Evolutionary conservation across 1,284 basidiomycete species (phyloP).

Genomic region (Baeospora myosura): DNA sequence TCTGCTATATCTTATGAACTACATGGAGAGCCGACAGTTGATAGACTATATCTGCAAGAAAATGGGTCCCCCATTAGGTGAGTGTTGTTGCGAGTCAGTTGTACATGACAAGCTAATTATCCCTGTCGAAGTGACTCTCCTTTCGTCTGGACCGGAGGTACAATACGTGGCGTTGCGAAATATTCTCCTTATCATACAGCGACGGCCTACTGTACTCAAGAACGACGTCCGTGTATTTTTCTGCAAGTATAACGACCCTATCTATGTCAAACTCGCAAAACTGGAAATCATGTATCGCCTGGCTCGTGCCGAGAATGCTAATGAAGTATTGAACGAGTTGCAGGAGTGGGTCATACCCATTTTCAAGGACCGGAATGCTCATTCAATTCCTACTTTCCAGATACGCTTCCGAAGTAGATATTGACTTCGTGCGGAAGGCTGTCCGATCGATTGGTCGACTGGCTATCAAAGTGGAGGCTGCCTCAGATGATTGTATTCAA

Average conservation of each 20-base stretch:
- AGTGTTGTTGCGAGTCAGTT: conserved; percentile 15
- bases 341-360: conserved; percentile 64
- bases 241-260: conserved; percentile 99
- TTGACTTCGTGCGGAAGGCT: conserved; percentile 97
- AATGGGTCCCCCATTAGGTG: conserved; percentile 93
- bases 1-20: conserved; percentile 96
- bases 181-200: conserved; percentile 94
- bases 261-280: conserved; percentile 98
- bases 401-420: conserved; percentile 96
- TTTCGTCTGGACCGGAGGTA: conserved; percentile 95
- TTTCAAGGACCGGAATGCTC: conserved; percentile 1
- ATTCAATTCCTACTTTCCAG: conserved; percentile 31
- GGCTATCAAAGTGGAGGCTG: conserved; percentile 92
- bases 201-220: conserved; percentile 85
- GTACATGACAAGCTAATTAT: conserved; percentile 11
- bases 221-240: conserved; percentile 99
- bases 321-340: conserved; percentile 88
- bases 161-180: conserved; percentile 98
- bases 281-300: conserved; percentile 98
- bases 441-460: conserved; percentile 94
- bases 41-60: conserved; percentile 92
- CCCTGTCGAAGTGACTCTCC: conserved; percentile 65
- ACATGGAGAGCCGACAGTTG: conserved; percentile 85
- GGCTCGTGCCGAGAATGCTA: conserved; percentile 84
- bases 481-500: conserved; percentile 86